Evolutionary conservation across 2,329 filamentous ascomycete genomes (phyloP), one percentile per base, ranked within the genome.

Genomic region (Zymoseptoria tritici): DNA sequence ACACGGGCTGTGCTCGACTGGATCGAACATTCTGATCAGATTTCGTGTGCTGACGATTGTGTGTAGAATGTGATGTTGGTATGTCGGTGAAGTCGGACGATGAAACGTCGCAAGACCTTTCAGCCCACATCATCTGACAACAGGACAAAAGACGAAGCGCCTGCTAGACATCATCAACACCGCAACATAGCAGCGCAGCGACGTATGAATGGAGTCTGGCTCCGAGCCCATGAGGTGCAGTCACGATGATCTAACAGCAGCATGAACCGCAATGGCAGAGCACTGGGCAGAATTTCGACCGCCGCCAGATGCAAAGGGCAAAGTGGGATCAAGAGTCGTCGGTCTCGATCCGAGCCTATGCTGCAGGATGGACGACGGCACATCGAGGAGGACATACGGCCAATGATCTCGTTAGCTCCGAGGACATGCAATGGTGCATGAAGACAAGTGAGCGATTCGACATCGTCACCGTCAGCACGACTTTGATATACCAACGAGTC

Each of bases 281-380:
- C 70, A 69, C 60, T 81, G 79, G 79, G 76, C 81, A 67, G 62
- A 67, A 16, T 57, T 55, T 9, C 66, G 66, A 36, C 61, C 59
- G 21, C 62, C 36, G n/a, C 20, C 58, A 11, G 60, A 63, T 9
- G 56, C 51, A 19, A 74, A 80, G 61, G 76, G 76, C 55, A 60
- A 60, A 19, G 51, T 42, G 19, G 75, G 73, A 9, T 73, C 73
- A 0, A 58, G 62, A 1, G 76, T 81, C 11, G 62, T 77, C 3
- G 80, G 77, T 1, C 78, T 79, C 1, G 80, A 81, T 75, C 74
- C 42, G 54, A 63, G 20, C 66, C 64, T 8, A 80, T 81, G 78
- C 57, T 80, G 2, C 63, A 73, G 6, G 61, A 70, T 19, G 78
- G 78, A 1, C 66, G 61, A 57, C 57, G 61, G n/a, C 60, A 70